Percentiles rank a stretch among this genome's conserved stretches.
These are phyloP conservation scores for Pichia norvegensis DNA, from an alignment of 1,139 yeast genomes.

Conservation along the genomic window DNA sequence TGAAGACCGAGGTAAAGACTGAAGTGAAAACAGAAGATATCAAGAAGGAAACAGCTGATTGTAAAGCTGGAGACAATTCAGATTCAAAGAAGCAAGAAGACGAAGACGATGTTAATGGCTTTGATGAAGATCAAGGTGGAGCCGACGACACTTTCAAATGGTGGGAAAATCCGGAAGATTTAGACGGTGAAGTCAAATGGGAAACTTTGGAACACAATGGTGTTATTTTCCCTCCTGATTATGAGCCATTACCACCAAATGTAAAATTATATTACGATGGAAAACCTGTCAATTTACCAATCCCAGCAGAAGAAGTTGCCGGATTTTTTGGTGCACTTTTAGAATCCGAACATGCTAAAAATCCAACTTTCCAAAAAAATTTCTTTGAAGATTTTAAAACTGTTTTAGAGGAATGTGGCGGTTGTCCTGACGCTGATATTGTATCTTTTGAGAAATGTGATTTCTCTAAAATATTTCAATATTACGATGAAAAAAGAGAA, in stretches of 20 bases:
- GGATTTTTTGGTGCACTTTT: slow-evolving; percentile 88
- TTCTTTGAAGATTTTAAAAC: slow-evolving; percentile 71
- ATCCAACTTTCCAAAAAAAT: slow-evolving; percentile 78
- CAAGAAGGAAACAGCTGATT: not conserved
- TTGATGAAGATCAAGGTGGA: slow-evolving; percentile 27
- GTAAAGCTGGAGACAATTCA: not conserved
- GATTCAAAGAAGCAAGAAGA: slow-evolving; percentile 1
- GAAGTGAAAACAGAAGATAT: not conserved
- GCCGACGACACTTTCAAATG: slow-evolving; percentile 63
- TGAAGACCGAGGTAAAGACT: not conserved
- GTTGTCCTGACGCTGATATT: slow-evolving; percentile 46
- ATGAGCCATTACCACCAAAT: slow-evolving; percentile 76
- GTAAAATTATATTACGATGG: slow-evolving; percentile 74
- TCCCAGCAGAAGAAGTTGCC: slow-evolving; percentile 91
- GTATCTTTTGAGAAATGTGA: slow-evolving; percentile 64
- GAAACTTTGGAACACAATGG: slow-evolving; percentile 79
- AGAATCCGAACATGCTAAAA: slow-evolving; percentile 81
- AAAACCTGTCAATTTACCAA: slow-evolving; percentile 62
- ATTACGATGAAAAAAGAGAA: slow-evolving; percentile 64
- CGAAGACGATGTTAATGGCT: not conserved
- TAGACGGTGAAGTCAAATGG: slow-evolving; percentile 80
- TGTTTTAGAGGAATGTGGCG: slow-evolving; percentile 65
- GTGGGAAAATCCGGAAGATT: slow-evolving; percentile 78
- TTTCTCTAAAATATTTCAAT: slow-evolving; percentile 63
- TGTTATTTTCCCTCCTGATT: slow-evolving; percentile 87